Percentiles rank a stretch among this genome's conserved stretches.
Conservation (phyloP, 2,329 filamentous ascomycete species). For the Trichothecium roseum region DNA sequence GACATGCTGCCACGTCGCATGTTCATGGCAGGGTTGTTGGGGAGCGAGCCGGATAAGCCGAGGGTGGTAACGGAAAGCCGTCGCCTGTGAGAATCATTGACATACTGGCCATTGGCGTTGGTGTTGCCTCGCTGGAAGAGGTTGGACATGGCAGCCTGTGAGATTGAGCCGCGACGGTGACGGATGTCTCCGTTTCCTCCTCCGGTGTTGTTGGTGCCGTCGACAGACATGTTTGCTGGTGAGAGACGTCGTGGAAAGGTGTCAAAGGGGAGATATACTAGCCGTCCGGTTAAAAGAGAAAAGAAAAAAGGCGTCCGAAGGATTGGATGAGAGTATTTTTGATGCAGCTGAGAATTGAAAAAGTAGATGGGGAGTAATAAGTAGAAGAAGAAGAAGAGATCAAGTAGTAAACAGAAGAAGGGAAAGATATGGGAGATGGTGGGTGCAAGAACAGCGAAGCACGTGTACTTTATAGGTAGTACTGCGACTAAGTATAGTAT, state of each 20-base stretch:
- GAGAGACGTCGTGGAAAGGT: background rate
- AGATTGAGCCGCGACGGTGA: slow-evolving; percentile 45
- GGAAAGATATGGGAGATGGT: background rate
- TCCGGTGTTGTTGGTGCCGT: slow-evolving; percentile 20
- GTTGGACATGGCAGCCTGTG: slow-evolving; percentile 44
- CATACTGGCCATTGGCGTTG: slow-evolving; percentile 25
- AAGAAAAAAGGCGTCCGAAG: background rate
- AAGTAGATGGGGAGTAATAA: slow-evolving; percentile 1
- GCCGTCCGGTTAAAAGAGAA: slow-evolving; percentile 2
- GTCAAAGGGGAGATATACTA: slow-evolving; percentile 9
- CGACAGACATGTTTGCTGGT: slow-evolving; percentile 20
- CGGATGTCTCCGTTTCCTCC: slow-evolving; percentile 29
- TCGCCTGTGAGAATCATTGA: slow-evolving; percentile 50
- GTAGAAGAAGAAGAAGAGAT: slow-evolving; percentile 1
- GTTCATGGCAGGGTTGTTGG: slow-evolving; percentile 43
- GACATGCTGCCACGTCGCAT: slow-evolving; percentile 59
- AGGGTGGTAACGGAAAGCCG: slow-evolving; percentile 66
- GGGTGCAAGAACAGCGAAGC: background rate
- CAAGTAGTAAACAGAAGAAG: slow-evolving; percentile 1
- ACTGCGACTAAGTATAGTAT: no score
- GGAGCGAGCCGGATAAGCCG: slow-evolving; percentile 61
- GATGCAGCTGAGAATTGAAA: background rate
- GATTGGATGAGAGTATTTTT: background rate
- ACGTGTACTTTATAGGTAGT: slow-evolving; percentile 1
- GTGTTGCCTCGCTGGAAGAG: slow-evolving; percentile 50